These are phyloP conservation scores for Solanum hybrid DNA, from an alignment of 305 asterid species.

Conservation along the genomic window DNA sequence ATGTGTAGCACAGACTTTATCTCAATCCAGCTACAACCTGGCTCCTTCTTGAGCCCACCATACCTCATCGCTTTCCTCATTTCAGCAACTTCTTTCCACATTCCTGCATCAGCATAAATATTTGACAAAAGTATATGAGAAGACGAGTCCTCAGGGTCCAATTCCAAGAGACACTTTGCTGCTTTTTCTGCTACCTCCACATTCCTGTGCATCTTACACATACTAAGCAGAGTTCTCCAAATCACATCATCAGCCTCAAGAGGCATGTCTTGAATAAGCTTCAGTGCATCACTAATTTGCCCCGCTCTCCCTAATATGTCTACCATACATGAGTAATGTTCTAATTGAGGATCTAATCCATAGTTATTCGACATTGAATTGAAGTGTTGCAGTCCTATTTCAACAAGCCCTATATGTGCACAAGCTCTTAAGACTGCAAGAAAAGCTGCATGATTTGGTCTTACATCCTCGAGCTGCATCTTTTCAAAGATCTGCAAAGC, in stretches of 20 bases:
- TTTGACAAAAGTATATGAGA: slow-evolving; percentile 61
- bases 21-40: slow-evolving; percentile 96
- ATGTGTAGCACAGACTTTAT: slow-evolving; percentile 63
- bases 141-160: slow-evolving; percentile 73
- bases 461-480: slow-evolving; percentile 45
- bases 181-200: slow-evolving; percentile 83
- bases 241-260: slow-evolving; percentile 75
- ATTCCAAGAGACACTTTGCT: slow-evolving; percentile 43
- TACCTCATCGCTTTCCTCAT: slow-evolving; percentile 61
- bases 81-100: slow-evolving; percentile 72
- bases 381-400: slow-evolving; percentile 53
- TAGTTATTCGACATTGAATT: slow-evolving; percentile 41
- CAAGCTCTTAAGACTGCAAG: slow-evolving; percentile 95
- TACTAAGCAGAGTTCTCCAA: slow-evolving; percentile 80
- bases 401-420: slow-evolving; percentile 66
- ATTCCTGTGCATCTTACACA: slow-evolving; percentile 66
- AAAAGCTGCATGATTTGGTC: slow-evolving; percentile 78
- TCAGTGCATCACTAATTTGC: slow-evolving; percentile 46
- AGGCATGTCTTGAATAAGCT: slow-evolving; percentile 73
- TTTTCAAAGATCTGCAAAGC: slow-evolving; percentile 45
- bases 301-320: slow-evolving; percentile 69
- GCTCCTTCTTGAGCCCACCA: slow-evolving; percentile 64
- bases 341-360: slow-evolving; percentile 61
- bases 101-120: slow-evolving; percentile 73
- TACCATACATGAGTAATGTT: slow-evolving; percentile 85